Conservation (phyloP, 371 early-diverging fungal genomes). For the Smittium culicis region DNA sequence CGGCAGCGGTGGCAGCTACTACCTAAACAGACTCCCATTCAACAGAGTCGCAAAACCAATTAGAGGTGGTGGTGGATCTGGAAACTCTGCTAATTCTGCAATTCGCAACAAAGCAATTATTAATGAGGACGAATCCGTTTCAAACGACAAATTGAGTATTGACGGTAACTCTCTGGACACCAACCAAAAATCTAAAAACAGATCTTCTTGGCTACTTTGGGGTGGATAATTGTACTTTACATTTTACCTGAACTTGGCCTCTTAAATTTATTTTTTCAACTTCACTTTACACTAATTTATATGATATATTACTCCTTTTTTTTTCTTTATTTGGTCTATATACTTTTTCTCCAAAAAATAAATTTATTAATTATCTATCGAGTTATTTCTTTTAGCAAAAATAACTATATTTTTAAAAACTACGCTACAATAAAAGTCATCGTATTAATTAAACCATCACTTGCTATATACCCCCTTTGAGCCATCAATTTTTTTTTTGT, state of each 20-base stretch:
- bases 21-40: constrained; percentile 47
- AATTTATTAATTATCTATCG: too few species aligned
- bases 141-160: neutral
- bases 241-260: neutral
- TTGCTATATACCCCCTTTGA: too few species aligned
- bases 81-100: neutral
- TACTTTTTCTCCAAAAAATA: too few species aligned
- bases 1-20: constrained; percentile 38
- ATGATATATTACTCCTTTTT: too few species aligned
- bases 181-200: neutral
- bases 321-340: too few species aligned
- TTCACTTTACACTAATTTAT: too few species aligned
- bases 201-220: neutral
- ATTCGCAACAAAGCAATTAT: neutral
- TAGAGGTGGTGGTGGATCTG: constrained; percentile 51
- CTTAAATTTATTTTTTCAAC: neutral
- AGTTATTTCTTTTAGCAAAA: too few species aligned
- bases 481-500: too few species aligned
- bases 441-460: too few species aligned
- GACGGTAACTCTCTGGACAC: neutral
- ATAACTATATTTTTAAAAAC: too few species aligned
- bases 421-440: too few species aligned
- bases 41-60: constrained; percentile 87
- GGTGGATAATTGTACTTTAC: neutral
- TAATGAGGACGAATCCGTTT: neutral